Percentiles rank a stretch among this genome's conserved stretches.
Conservation (phyloP, 2,329 filamentous ascomycete genomes). For the Elsinoe ampelina region DNA sequence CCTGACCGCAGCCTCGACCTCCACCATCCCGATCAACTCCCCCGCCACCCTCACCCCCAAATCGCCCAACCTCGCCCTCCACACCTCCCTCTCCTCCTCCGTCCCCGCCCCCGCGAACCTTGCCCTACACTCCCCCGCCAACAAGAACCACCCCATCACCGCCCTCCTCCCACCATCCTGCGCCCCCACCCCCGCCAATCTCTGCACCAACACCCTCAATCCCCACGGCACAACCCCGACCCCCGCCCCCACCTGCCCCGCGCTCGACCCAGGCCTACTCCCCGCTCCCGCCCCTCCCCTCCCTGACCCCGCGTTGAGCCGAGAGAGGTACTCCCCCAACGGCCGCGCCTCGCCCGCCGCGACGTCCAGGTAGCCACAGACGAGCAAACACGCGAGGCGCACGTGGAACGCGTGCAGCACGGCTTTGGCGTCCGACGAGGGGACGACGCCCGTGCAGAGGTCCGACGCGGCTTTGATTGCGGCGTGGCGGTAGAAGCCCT, state of each 20-base stretch:
- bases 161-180: slow-evolving; percentile 72
- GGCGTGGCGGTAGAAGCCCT: slow-evolving; percentile 65
- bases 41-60: slow-evolving; percentile 58
- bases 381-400: slow-evolving; percentile 69
- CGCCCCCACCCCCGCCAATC: slow-evolving; percentile 77
- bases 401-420: slow-evolving; percentile 75
- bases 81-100: slow-evolving; percentile 50
- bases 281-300: not conserved
- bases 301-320: slow-evolving; percentile 13
- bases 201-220: slow-evolving; percentile 70
- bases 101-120: slow-evolving; percentile 24
- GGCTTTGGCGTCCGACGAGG: slow-evolving; percentile 49
- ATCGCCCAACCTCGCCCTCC: slow-evolving; percentile 64
- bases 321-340: slow-evolving; percentile 46
- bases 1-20: slow-evolving; percentile 66
- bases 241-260: slow-evolving; percentile 34
- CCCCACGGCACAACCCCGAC: slow-evolving; percentile 70
- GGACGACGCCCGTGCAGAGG: slow-evolving; percentile 31
- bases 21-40: slow-evolving; percentile 76
- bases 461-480: slow-evolving; percentile 33
- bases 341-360: slow-evolving; percentile 53
- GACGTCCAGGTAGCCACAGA: slow-evolving; percentile 56
- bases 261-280: slow-evolving; percentile 44
- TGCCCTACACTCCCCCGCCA: slow-evolving; percentile 40
- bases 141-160: slow-evolving; percentile 83